These are phyloP conservation scores for Phycomyces nitens DNA, from an alignment of 192 early-diverging fungal genomes.

Conservation along the genomic window DNA sequence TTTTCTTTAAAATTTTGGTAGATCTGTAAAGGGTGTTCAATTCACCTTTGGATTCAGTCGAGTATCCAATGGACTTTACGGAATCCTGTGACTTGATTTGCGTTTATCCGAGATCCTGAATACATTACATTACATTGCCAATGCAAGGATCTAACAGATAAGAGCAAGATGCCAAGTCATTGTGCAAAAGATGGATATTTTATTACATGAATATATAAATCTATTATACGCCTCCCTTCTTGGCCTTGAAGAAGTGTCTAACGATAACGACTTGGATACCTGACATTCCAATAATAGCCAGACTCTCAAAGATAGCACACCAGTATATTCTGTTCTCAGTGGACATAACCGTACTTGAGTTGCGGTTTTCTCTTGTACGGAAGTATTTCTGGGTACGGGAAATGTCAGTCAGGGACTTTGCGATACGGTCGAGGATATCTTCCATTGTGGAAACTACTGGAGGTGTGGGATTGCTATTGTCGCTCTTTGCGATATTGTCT, in stretches of 20 bases:
- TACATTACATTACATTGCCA: no score
- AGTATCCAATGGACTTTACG: no score
- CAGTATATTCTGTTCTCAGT: slow-evolving; percentile 88
- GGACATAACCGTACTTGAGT: slow-evolving; percentile 83
- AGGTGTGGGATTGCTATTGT: slow-evolving; percentile 32
- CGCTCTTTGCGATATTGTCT: slow-evolving; percentile 10
- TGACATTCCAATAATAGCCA: slow-evolving; percentile 79
- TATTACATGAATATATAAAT: no score
- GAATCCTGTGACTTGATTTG: no score
- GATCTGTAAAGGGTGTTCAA: no score
- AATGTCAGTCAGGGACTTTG: slow-evolving; percentile 61
- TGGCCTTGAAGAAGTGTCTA: slow-evolving; percentile 83
- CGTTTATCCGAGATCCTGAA: no score
- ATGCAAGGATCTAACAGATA: no score
- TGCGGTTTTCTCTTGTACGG: slow-evolving; percentile 85
- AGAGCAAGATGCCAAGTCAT: no score
- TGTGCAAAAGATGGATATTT: no score
- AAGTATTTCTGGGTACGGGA: slow-evolving; percentile 86
- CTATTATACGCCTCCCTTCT: slow-evolving; percentile 48
- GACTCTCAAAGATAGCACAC: slow-evolving; percentile 80
- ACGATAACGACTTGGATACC: slow-evolving; percentile 91
- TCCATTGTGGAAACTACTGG: slow-evolving; percentile 54
- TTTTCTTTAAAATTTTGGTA: no score
- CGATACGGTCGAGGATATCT: slow-evolving; percentile 58
- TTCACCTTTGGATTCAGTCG: no score